These are phyloP conservation scores for Maudiozyma serrabonitensis DNA, from an alignment of 805 yeast species.

Conservation along the genomic window DNA sequence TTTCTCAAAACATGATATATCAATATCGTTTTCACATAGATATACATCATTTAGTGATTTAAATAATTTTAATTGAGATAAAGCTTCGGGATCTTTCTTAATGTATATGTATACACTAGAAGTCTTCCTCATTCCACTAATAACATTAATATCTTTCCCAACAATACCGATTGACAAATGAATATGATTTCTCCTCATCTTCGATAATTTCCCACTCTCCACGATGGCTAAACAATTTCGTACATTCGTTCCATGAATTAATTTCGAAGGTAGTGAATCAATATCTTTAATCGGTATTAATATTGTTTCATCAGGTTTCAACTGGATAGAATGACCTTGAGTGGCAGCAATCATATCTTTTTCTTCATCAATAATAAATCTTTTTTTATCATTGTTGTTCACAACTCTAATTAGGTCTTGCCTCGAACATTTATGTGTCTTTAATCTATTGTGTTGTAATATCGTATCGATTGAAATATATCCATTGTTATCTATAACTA, in stretches of 20 bases:
- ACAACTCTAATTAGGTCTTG: constrained; percentile 58
- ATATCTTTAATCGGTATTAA: constrained; percentile 30
- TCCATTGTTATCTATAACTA: constrained; percentile 59
- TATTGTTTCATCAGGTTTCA: constrained; percentile 34
- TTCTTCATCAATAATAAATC: constrained; percentile 44
- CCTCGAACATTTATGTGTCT: constrained; percentile 42
- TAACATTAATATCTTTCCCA: constrained; percentile 34
- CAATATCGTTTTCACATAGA: constrained; percentile 48
- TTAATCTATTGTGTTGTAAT: constrained; percentile 48
- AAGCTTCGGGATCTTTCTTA: constrained; percentile 41
- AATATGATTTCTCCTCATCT: constrained; percentile 74
- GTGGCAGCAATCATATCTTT: constrained; percentile 62
- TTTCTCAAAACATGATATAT: constrained; percentile 17
- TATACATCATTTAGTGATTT: constrained; percentile 68
- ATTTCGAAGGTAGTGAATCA: constrained; percentile 37
- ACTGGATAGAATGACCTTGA: constrained; percentile 77
- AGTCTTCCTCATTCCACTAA: constrained; percentile 66
- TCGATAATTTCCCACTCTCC: constrained; percentile 46
- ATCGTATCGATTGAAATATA: constrained; percentile 48
- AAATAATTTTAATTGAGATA: constrained; percentile 35
- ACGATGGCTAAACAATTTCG: constrained; percentile 40
- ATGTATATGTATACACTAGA: constrained; percentile 51
- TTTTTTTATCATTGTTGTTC: constrained; percentile 51
- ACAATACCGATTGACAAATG: constrained; percentile 67
- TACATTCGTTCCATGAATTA: constrained; percentile 74